These are phyloP conservation scores for Botryotinia convoluta DNA, from an alignment of 2,329 filamentous ascomycete genomes.

Conservation along the genomic window DNA sequence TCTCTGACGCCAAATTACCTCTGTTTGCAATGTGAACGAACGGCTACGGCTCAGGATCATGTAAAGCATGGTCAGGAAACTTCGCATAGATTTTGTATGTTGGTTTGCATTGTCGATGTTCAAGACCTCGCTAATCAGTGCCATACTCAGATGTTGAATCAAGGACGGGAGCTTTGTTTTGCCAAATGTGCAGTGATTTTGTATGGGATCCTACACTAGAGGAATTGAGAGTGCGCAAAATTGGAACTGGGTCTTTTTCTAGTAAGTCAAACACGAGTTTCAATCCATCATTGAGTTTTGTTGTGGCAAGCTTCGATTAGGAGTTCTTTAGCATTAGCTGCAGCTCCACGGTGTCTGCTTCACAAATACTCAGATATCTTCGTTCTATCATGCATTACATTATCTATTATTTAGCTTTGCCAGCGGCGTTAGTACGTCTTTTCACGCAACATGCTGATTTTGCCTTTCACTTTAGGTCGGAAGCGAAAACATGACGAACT, in stretches of 20 bases:
- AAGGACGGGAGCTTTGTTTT: slow-evolving; percentile 70
- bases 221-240: slow-evolving; percentile 68
- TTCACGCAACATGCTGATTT: slow-evolving; percentile 12
- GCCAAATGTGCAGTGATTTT: slow-evolving; percentile 77
- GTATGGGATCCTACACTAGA: slow-evolving; percentile 81
- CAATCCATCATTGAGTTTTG: neutral
- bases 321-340: neutral
- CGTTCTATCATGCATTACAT: neutral
- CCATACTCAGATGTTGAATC: slow-evolving; percentile 69
- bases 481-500: slow-evolving; percentile 76
- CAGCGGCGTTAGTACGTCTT: neutral
- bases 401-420: neutral
- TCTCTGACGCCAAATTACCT: slow-evolving; percentile 67
- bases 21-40: slow-evolving; percentile 70
- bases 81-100: slow-evolving; percentile 69
- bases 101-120: neutral
- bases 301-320: neutral
- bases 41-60: slow-evolving; percentile 64
- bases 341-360: neutral
- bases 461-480: slow-evolving; percentile 46
- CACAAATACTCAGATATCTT: neutral
- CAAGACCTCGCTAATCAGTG: slow-evolving; percentile 16
- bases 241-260: slow-evolving; percentile 63
- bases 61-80: slow-evolving; percentile 66
- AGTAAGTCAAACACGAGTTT: slow-evolving; percentile 46